Percentiles rank a stretch among this genome's conserved stretches.
These are phyloP conservation scores for Sporobolomyces roseus DNA, from an alignment of 768 basidiomycete genomes.

Conservation along the genomic window DNA sequence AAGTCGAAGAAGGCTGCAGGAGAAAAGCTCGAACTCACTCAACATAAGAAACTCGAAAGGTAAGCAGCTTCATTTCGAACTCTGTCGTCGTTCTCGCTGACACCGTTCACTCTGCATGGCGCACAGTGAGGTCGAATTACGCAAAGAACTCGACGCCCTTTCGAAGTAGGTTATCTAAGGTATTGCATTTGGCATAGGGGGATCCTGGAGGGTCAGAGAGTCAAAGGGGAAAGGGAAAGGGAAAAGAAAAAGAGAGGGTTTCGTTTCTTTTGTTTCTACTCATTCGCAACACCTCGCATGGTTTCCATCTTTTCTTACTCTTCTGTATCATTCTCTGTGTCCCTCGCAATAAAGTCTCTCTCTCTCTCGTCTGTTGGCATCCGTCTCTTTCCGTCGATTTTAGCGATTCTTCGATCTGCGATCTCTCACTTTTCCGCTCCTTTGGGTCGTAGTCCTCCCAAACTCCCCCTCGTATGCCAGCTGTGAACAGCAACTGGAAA, in stretches of 20 bases:
- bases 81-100: not conserved
- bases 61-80: slow-evolving; percentile 3
- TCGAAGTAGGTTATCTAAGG: not conserved
- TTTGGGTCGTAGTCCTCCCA: no score
- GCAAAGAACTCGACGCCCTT: slow-evolving; percentile 37
- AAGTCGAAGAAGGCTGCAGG: slow-evolving; percentile 87
- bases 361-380: no score
- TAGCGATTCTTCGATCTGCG: no score
- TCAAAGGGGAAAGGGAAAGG: not conserved
- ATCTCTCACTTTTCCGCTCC: no score
- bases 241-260: not conserved
- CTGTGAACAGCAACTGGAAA: no score
- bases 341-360: no score
- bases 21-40: slow-evolving; percentile 87
- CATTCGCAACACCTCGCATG: slow-evolving; percentile 26
- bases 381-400: no score
- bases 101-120: not conserved
- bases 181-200: no score
- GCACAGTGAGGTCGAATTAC: slow-evolving; percentile 33
- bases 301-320: not conserved
- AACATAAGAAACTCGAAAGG: slow-evolving; percentile 90
- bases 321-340: no score
- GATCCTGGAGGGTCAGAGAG: not conserved
- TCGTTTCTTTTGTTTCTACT: not conserved
- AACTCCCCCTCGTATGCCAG: no score